phyloP scores from a whole-genome alignment of 805 yeast species.

The Ogataea degrootiae region DNA sequence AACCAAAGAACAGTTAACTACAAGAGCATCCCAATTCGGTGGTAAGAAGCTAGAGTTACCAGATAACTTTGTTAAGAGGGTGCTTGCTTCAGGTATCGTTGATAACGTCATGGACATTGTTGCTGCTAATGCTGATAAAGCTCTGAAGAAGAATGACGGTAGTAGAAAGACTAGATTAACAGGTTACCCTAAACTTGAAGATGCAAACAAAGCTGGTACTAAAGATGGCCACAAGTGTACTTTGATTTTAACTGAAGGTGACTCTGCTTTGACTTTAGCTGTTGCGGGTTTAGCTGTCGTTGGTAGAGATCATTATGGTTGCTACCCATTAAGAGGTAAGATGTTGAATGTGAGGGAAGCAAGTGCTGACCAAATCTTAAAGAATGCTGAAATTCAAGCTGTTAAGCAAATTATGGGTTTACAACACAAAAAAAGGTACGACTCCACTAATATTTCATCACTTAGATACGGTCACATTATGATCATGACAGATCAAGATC shows the following conservation, averaged over 20 bases:
- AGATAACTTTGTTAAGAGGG: conserved; percentile 68
- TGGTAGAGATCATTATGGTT: conserved; percentile 92
- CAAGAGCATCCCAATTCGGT: conserved; percentile 85
- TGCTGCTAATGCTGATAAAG: conserved; percentile 83
- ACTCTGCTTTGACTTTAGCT: conserved; percentile 89
- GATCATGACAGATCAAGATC: conserved; percentile 99
- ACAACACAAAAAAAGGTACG: conserved; percentile 83
- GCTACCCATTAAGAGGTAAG: conserved; percentile 94
- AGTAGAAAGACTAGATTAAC: conserved; percentile 78
- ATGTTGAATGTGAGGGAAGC: conserved; percentile 95
- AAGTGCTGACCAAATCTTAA: conserved; percentile 87
- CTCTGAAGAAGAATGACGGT: conserved; percentile 86
- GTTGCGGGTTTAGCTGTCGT: conserved; percentile 92
- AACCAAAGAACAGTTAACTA: conserved; percentile 92
- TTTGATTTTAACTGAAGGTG: conserved; percentile 92
- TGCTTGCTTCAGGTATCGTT: conserved; percentile 63
- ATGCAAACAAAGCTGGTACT: conserved; percentile 96
- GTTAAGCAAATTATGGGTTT: conserved; percentile 92
- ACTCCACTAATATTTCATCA: conserved; percentile 53
- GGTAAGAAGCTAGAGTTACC: conserved; percentile 70
- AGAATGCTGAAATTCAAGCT: conserved; percentile 92
- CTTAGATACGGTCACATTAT: conserved; percentile 93
- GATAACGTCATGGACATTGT: conserved; percentile 80
- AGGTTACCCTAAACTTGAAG: conserved; percentile 84
- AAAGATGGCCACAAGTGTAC: conserved; percentile 90